Evolutionary conservation across 2,329 filamentous ascomycete species (phyloP).

Genomic region (Aspergillus sp.): DNA sequence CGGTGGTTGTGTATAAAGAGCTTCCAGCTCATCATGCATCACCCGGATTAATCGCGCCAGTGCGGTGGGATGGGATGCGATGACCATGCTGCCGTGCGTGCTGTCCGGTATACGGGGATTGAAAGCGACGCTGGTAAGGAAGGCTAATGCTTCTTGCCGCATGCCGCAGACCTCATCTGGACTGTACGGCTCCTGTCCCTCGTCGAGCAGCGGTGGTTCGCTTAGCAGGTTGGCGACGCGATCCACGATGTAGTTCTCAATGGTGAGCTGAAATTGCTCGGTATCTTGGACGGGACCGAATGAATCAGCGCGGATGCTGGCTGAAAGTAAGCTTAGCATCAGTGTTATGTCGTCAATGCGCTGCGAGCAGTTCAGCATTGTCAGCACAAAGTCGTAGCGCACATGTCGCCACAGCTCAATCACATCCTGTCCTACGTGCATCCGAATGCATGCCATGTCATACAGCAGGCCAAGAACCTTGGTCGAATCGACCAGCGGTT

Average conservation of each 20-base stretch:
- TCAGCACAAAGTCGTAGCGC: constrained; percentile 58
- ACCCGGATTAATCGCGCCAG: constrained; percentile 75
- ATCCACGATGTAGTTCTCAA: constrained; percentile 55
- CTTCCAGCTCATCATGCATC: constrained; percentile 70
- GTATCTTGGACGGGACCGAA: constrained; percentile 56
- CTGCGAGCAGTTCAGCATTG: constrained; percentile 61
- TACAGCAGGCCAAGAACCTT: constrained; percentile 58
- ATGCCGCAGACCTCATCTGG: constrained; percentile 43
- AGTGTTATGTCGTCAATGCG: constrained; percentile 57
- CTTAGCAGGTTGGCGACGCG: constrained; percentile 60
- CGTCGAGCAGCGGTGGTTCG: constrained; percentile 52
- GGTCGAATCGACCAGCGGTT: constrained; percentile 55
- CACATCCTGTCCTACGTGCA: constrained; percentile 45
- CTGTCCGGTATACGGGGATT: constrained; percentile 60
- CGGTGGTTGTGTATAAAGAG: constrained; percentile 57
- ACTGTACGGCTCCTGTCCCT: constrained; percentile 44
- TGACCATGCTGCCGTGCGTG: constrained; percentile 59
- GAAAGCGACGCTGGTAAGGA: constrained; percentile 46
- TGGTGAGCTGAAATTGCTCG: constrained; percentile 41
- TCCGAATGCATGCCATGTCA: constrained; percentile 52
- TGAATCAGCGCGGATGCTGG: constrained; percentile 54
- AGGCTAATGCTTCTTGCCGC: constrained; percentile 46
- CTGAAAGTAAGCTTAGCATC: constrained; percentile 57
- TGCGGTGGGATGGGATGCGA: constrained; percentile 68
- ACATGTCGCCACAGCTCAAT: constrained; percentile 59